Base-by-base conservation (phyloP, 139 green algal species). In the Raphidocelis subcapitata region DNA sequence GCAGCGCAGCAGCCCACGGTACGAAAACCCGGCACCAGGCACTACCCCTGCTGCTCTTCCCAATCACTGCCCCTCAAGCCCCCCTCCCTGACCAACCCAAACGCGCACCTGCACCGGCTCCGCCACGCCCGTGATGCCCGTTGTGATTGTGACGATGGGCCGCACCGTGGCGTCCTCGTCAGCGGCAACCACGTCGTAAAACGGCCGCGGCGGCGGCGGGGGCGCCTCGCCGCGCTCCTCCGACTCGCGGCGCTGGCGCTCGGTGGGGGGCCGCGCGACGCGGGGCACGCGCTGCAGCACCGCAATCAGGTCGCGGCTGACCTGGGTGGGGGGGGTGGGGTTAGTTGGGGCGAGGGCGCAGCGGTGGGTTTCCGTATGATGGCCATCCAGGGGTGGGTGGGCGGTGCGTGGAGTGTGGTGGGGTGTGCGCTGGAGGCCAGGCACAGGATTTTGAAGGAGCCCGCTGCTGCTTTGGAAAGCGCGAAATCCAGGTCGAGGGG, bases 121-220 rank as follows among this genome's bases (percentile, higher is more conserved):
- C 41, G 92, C 82, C 51, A 97, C 90, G 37, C 76, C 75, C 3
- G 81, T 91, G 62, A 97, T 88, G 62, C 90, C 88, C 10, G 77
- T 82, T 0, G 89, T 94, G 80, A 98, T 94, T 37, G 87, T 67
- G 60, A 85, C 74, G 46, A 97, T 92, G 64, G 83, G 84, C 74
- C 90, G 89, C 21, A 94, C 67, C 23, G 90, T 90, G 2, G 87
- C 85, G 46, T 97, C 89, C 82, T 96, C 90, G 65, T 92, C 89
- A 29, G 67, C 77, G 56, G 60, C 77, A 69, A 97, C 91, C 31
- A 88, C 69, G 23, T 94, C 86, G 28, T 90, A 90, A 65, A 91
- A 88, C 2, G 74, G 76, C 0, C 81, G 87, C 65, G 87, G 75
- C 52, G 81, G 67, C 72, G 80, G 80, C 33, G 77, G 78, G 52